Evolutionary conservation across 192 early-diverging fungal genomes (phyloP).

Genomic region (Dissophora globulifera): DNA sequence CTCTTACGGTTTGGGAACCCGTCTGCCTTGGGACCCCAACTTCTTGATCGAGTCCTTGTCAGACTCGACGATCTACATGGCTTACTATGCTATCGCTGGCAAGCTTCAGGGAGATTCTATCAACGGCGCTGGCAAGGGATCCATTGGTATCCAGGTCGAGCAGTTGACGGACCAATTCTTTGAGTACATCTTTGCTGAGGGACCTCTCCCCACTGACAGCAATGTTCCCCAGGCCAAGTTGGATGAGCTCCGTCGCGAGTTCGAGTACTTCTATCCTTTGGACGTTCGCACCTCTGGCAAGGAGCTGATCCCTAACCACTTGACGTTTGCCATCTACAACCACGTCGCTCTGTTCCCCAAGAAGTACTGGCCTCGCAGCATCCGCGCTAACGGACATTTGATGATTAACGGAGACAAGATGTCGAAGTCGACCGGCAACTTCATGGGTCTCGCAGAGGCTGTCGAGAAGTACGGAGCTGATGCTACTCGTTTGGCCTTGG

Average conservation of each 20-base stretch:
- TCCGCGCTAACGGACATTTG: constrained; percentile 95
- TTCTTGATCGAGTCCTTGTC: constrained; percentile 96
- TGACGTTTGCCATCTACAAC: constrained; percentile 97
- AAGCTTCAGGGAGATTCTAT: constrained; percentile 88
- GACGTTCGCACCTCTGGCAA: constrained; percentile 97
- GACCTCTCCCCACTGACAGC: constrained; percentile 66
- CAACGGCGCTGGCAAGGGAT: constrained; percentile 82
- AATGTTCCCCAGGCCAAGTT: constrained; percentile 74
- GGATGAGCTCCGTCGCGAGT: constrained; percentile 86
- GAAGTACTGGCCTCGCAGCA: constrained; percentile 85
- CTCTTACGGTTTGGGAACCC: constrained; percentile 91
- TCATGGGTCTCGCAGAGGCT: constrained; percentile 84
- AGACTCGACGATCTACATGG: constrained; percentile 99
- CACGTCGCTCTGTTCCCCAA: constrained; percentile 96
- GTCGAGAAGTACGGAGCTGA: constrained; percentile 93
- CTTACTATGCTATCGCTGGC: constrained; percentile 98
- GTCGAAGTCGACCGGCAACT: constrained; percentile 98
- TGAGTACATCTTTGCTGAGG: constrained; percentile 89
- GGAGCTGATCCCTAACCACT: constrained; percentile 97
- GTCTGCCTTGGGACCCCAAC: constrained; percentile 92
- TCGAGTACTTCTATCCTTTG: constrained; percentile 97
- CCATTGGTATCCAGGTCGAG: constrained; percentile 78
- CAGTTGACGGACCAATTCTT: constrained; percentile 94
- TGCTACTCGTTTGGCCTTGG: constrained; percentile 93
- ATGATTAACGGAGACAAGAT: constrained; percentile 97